Conservation (phyloP, 306 rosid genomes). For the Cicer cuneatum region DNA sequence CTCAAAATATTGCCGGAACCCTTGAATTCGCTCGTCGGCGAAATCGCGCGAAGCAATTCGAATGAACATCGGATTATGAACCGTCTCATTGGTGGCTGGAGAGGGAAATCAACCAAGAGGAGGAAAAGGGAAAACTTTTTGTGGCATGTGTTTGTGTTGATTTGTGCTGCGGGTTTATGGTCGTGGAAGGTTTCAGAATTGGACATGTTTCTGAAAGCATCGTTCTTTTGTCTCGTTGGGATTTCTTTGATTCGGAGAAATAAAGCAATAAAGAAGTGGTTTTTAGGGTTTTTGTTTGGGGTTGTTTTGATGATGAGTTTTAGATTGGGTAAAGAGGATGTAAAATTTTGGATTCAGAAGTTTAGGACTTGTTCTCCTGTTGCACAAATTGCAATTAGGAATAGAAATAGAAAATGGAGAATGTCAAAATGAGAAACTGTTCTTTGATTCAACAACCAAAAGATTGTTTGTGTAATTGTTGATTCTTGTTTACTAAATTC, state of each 20-base stretch:
- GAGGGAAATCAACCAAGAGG: slow-evolving; percentile 8
- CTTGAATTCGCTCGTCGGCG: slow-evolving; percentile 43
- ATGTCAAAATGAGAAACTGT: slow-evolving; percentile 28
- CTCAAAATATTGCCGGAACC: slow-evolving; percentile 58
- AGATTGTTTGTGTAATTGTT: not conserved
- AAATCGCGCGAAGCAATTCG: slow-evolving; percentile 31
- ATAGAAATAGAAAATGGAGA: slow-evolving; percentile 34
- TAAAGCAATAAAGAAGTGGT: slow-evolving; percentile 42
- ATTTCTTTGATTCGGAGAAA: slow-evolving; percentile 41
- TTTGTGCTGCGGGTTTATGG: slow-evolving; percentile 43
- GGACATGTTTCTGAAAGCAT: slow-evolving; percentile 42
- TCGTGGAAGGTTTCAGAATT: slow-evolving; percentile 43
- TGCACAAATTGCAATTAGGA: slow-evolving; percentile 23
- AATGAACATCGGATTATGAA: slow-evolving; percentile 21
- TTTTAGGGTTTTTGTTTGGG: slow-evolving; percentile 52
- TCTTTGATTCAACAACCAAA: slow-evolving; percentile 14
- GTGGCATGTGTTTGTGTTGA: slow-evolving; percentile 9
- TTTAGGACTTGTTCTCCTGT: slow-evolving; percentile 34
- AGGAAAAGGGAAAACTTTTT: not conserved
- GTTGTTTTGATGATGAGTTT: slow-evolving; percentile 43
- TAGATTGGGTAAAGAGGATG: slow-evolving; percentile 45
- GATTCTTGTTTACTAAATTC: slow-evolving; percentile 9
- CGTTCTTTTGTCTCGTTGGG: slow-evolving; percentile 36
- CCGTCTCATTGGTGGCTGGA: slow-evolving; percentile 29
- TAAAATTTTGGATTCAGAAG: slow-evolving; percentile 47